Evolutionary conservation across 352 stramenopile genomes (phyloP).

Genomic region (Phytophthora fragariae): DNA sequence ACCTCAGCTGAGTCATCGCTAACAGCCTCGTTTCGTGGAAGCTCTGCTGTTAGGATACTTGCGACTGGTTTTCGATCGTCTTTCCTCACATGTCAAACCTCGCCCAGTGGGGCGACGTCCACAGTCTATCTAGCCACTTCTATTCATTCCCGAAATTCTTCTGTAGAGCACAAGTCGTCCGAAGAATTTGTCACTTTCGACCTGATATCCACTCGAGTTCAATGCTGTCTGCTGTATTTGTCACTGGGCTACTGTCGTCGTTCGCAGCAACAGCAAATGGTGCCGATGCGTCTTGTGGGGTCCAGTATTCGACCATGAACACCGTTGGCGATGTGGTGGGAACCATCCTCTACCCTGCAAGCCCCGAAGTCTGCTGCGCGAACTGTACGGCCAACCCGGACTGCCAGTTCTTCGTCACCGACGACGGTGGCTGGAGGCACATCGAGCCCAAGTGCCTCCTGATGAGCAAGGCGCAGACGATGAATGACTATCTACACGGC

Average conservation of each 20-base stretch:
- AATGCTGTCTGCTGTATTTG: conserved; percentile 13
- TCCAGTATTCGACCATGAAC: conserved; percentile 28
- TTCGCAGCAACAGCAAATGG: not conserved
- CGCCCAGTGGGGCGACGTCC: no score
- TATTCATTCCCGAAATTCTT: no score
- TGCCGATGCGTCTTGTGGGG: conserved; percentile 27
- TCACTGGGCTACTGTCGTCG: not conserved
- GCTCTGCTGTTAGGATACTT: conserved; percentile 14
- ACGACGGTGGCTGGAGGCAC: conserved; percentile 26
- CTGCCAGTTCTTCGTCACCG: conserved; percentile 35
- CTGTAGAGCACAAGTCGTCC: no score
- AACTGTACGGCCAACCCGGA: conserved; percentile 28
- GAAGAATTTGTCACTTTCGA: no score
- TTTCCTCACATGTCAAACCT: conserved; percentile 8
- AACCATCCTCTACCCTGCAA: conserved; percentile 29
- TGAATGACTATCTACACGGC: conserved; percentile 18
- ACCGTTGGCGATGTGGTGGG: conserved; percentile 24
- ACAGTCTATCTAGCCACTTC: no score
- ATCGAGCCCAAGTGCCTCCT: conserved; percentile 33
- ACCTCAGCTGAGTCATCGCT: conserved; percentile 20
- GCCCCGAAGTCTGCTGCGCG: conserved; percentile 28
- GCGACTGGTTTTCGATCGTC: not conserved
- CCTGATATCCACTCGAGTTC: not conserved
- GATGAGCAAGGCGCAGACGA: conserved; percentile 28
- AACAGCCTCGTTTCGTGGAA: not conserved